Percentiles rank a stretch among this genome's conserved stretches.
These are phyloP conservation scores for Jasminum sambac DNA, from an alignment of 257 asterid species.

Conservation along the genomic window DNA sequence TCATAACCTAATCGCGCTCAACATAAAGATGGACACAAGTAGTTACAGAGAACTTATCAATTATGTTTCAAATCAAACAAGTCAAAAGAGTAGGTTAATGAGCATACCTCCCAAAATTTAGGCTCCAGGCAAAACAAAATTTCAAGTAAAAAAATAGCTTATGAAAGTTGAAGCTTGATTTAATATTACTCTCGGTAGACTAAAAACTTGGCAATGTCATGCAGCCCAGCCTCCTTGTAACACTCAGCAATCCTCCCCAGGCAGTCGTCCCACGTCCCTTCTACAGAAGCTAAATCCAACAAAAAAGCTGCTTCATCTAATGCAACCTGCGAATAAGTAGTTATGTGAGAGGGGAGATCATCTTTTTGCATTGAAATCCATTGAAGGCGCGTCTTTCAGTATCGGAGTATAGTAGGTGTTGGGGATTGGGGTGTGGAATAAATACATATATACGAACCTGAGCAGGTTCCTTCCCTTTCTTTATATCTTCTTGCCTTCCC, in stretches of 20 bases:
- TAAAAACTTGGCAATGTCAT: constrained; percentile 70
- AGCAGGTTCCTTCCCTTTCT: constrained; percentile 87
- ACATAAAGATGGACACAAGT: neutral
- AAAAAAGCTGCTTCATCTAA: constrained; percentile 95
- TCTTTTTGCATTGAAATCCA: neutral
- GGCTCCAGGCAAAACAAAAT: neutral
- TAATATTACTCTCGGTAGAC: constrained; percentile 50
- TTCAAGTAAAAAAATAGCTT: neutral
- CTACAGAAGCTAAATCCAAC: constrained; percentile 89
- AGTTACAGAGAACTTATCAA: neutral
- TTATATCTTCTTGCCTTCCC: constrained; percentile 78
- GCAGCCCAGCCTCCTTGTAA: constrained; percentile 73
- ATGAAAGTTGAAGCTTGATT: neutral
- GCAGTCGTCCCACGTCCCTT: constrained; percentile 78
- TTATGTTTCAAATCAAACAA: neutral
- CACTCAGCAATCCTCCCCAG: constrained; percentile 70
- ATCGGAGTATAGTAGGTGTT: neutral
- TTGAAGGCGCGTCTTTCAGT: neutral
- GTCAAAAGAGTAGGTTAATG: neutral
- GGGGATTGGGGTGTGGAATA: no score
- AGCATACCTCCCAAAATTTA: neutral
- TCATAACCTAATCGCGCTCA: no score
- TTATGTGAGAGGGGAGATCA: constrained; percentile 9
- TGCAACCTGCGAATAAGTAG: constrained; percentile 50
- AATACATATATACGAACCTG: constrained; percentile 47